Evolutionary conservation across 2,329 filamentous ascomycete genomes (phyloP).

Genomic region (Trichophyton benhamiae): DNA sequence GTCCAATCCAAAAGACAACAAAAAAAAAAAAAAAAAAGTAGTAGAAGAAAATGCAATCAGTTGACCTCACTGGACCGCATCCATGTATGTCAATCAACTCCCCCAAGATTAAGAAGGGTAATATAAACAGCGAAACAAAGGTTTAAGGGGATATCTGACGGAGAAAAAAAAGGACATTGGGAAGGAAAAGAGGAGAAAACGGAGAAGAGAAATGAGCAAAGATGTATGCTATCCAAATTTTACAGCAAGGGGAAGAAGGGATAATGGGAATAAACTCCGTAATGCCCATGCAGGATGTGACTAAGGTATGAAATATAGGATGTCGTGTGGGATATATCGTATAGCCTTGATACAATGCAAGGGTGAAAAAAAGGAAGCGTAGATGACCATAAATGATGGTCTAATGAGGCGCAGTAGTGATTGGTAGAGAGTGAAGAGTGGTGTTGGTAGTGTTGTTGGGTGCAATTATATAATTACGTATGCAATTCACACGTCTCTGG

Average conservation of each 20-base stretch:
- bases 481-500: not conserved
- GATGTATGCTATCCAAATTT: slow-evolving; percentile 1
- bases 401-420: not conserved
- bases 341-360: not conserved
- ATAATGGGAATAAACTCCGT: not conserved
- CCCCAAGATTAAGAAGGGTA: not conserved
- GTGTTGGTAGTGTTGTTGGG: not conserved
- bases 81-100: not conserved
- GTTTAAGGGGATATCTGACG: slow-evolving; percentile 1
- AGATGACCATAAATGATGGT: not conserved
- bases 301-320: not conserved
- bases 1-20: not conserved
- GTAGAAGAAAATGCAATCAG: not conserved
- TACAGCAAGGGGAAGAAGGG: not conserved
- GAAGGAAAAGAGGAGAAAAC: not conserved
- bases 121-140: not conserved
- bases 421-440: not conserved
- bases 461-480: not conserved
- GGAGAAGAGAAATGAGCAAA: not conserved
- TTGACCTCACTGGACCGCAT: not conserved
- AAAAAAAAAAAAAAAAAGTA: not conserved
- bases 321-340: not conserved
- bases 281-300: not conserved
- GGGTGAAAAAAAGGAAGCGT: not conserved
- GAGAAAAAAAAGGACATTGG: not conserved